Base-by-base conservation (phyloP, 2,329 filamentous ascomycete genomes). In the Pyrenophora seminiperda region DNA sequence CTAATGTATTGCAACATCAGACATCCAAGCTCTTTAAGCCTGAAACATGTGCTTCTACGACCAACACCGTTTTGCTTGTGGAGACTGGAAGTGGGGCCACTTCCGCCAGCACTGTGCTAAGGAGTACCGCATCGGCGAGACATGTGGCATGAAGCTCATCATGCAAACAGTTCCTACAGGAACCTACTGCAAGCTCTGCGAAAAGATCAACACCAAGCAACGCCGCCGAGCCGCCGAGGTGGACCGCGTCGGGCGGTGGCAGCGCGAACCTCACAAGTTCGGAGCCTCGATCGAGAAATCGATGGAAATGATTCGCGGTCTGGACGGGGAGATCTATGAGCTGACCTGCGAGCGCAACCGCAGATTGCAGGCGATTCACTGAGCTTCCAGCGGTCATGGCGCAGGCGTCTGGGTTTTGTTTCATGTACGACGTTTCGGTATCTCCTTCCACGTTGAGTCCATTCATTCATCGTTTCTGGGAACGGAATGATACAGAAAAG, bases 81-180 rank as follows among this genome's bases (percentile, higher is more conserved):
- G 89, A 68, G 93, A 91, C 81, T 96, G 89, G 87, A 91, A 91
- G 75, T 97, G 92, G 92, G 89, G 90, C 61, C 88, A 88, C 77
- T 97, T 97, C 79, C 86, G 89, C 61, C 84, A 92, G 75, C 92
- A 96, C 73, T 97, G 93, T 82, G 87, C 89, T 75, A 91, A 91
- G 76, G 93, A 97, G 74, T 95, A 96, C 78, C 89, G 93, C 60
- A 96, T 90, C 61, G 93, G 93, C 67, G 93, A 97, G 80, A 97
- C 93, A 30, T 97, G 93, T 76, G 93, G 93, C 55, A 87, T 96
- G 77, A 96, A 91, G 77, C 83, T 96, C 58, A 87, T 96, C 69
- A 91, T 89, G 78, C 79, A 84, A 63, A 92, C 90, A 19, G 80
- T 84, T 58, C 78, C 79, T 51, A 80, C 87, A 45, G 63, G 73